These are phyloP conservation scores for Penicillium sp. DNA, from an alignment of 2,329 filamentous ascomycete genomes.

Conservation along the genomic window DNA sequence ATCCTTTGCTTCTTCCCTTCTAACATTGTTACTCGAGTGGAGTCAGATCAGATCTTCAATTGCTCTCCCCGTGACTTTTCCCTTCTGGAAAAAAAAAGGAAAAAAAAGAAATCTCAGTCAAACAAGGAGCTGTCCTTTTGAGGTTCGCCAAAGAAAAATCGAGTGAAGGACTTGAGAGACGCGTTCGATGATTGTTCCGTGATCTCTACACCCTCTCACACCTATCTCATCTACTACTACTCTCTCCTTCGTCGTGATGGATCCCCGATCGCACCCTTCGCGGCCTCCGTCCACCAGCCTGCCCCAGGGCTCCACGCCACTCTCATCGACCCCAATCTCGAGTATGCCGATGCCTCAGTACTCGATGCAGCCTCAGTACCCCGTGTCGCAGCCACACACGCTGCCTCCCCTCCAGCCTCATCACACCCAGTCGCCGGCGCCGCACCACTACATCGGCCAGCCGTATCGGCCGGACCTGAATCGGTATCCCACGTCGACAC, in stretches of 20 bases:
- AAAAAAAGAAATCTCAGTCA: slow-evolving; percentile 15
- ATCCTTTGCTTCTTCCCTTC: slow-evolving; percentile 21
- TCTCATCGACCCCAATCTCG: slow-evolving; percentile 44
- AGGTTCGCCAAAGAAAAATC: slow-evolving; percentile 10
- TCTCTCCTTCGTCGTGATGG: slow-evolving; percentile 29
- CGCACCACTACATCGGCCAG: slow-evolving; percentile 41
- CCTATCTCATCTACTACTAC: slow-evolving; percentile 8
- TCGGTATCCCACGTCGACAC: slow-evolving; percentile 41
- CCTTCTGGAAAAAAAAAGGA: neutral
- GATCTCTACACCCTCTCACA: slow-evolving; percentile 23
- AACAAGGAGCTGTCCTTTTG: slow-evolving; percentile 13
- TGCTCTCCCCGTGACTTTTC: slow-evolving; percentile 18
- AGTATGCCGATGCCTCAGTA: slow-evolving; percentile 47
- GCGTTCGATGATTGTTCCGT: slow-evolving; percentile 37
- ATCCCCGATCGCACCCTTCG: slow-evolving; percentile 43
- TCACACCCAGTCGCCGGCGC: slow-evolving; percentile 43
- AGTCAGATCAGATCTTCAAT: slow-evolving; percentile 24
- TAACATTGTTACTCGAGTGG: slow-evolving; percentile 29
- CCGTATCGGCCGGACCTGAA: slow-evolving; percentile 42
- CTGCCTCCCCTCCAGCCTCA: slow-evolving; percentile 46
- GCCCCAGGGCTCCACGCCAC: slow-evolving; percentile 43
- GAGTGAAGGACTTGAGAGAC: slow-evolving; percentile 10
- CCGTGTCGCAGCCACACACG: slow-evolving; percentile 42
- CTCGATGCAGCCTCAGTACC: slow-evolving; percentile 45
- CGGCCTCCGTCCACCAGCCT: slow-evolving; percentile 44